Evolutionary conservation across 2,329 filamentous ascomycete species (phyloP), one percentile per base, ranked within the genome.

Genomic region (Ceratocystis diversiconidia): DNA sequence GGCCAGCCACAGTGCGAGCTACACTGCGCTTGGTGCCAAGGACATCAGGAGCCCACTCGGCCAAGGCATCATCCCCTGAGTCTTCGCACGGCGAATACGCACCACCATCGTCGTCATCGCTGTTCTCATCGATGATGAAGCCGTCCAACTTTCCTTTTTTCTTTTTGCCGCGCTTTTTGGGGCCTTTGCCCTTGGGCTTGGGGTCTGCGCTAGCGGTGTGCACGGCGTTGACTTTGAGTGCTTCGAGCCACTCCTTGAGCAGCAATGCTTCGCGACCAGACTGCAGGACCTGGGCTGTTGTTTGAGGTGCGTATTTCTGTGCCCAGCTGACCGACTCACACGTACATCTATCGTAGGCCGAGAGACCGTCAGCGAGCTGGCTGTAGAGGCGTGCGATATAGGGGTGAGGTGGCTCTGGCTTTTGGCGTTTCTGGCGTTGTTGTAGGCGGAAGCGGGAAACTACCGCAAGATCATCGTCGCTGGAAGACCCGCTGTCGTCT

Each of bases 261-360:
- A 92, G 76, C 1, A 79, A 72, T 1, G 85, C 84, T 73, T 96
- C 90, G 57, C 78, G 81, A 1, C 88, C 87, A 17, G 78, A 73
- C 71, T 96, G 92, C 10, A 99, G 78, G 0, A 97, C 85, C 66
- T 92, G 85, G 3, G 78, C 77, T 1, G 90, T 85, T 44, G 76
- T 78, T 30, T 74, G 75, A 0, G 94, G 94, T 0, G 88, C 84
- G 75, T 97, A 96, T 71, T 97, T 96, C 50, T 92, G 86, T 1
- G 80, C 74, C 94, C 94, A 99, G 7, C 84, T 75, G 32, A 81
- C 75, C 1, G 78, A 79, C 72, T 97, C 92, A 70, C 88, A 95
- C 62, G 80, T 81, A 7, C 86, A 88, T 68, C 77, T 82, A 73
- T 99, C 94, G 71, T 92, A 96, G 0, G 92, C 85, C 3, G 89